Evolutionary conservation across 1,284 basidiomycete species (phyloP).

Genomic region (Cutaneotrichosporon curvatum): DNA sequence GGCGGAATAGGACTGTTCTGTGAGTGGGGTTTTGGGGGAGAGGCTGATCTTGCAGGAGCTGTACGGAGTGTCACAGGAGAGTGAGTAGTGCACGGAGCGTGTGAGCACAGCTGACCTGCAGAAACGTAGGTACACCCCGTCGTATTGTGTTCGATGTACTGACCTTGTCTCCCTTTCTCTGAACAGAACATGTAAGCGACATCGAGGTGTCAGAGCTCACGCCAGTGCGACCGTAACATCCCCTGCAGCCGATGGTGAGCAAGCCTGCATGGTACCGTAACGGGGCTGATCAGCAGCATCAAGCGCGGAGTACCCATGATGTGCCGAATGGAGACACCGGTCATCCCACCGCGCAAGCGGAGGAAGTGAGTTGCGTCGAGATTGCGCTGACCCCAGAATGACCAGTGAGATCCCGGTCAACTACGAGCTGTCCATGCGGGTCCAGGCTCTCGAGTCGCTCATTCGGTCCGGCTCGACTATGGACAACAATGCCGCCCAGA

Average conservation of each 20-base stretch:
- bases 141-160: conserved; percentile 1
- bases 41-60: conserved; percentile 27
- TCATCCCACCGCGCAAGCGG: conserved; percentile 30
- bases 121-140: conserved; percentile 27
- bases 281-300: conserved; percentile 18
- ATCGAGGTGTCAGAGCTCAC: conserved; percentile 5
- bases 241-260: conserved; percentile 41
- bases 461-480: conserved; percentile 36
- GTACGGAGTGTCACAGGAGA: conserved; percentile 42
- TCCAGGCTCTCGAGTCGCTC: conserved; percentile 40
- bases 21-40: conserved; percentile 16
- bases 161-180: conserved; percentile 2
- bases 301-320: conserved; percentile 41
- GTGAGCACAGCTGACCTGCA: conserved; percentile 13
- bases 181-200: conserved; percentile 34
- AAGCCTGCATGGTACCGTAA: neutral
- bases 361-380: conserved; percentile 25
- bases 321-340: conserved; percentile 42
- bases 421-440: conserved; percentile 35
- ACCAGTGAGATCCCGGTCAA: conserved; percentile 29
- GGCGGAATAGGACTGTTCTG: conserved; percentile 39
- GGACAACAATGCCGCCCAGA: conserved; percentile 31
- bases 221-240: conserved; percentile 43
- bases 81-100: conserved; percentile 20
- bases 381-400: conserved; percentile 1